Evolutionary conservation across 2,329 filamentous ascomycete species (phyloP).

Genomic region (Pyricularia grisea): DNA sequence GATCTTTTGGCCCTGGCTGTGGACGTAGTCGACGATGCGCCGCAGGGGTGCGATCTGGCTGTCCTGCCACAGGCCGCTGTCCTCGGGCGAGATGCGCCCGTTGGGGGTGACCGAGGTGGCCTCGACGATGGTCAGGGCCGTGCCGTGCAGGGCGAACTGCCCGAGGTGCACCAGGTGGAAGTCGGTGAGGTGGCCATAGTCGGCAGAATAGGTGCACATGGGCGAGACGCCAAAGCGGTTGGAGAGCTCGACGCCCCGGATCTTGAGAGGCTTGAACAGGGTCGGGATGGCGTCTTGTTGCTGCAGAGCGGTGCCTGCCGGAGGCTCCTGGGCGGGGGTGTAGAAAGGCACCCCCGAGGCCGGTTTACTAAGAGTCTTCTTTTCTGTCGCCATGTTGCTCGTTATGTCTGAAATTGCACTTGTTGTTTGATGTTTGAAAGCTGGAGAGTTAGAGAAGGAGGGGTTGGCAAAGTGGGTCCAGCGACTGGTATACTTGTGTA

Average conservation of each 20-base stretch:
- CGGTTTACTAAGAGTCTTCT: constrained; percentile 22
- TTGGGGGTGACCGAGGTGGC: constrained; percentile 67
- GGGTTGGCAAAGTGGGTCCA: background rate
- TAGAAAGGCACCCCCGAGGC: constrained; percentile 39
- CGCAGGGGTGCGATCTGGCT: constrained; percentile 65
- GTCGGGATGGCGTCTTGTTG: constrained; percentile 30
- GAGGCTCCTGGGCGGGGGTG: constrained; percentile 43
- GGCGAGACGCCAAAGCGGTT: constrained; percentile 51
- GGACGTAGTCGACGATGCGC: constrained; percentile 67
- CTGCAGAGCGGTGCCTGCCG: constrained; percentile 35
- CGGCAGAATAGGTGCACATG: constrained; percentile 52
- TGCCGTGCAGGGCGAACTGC: constrained; percentile 67
- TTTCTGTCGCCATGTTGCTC: constrained; percentile 4
- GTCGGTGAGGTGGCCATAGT: constrained; percentile 60
- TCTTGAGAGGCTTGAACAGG: constrained; percentile 45
- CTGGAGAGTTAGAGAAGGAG: background rate
- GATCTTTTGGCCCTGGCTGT: constrained; percentile 67
- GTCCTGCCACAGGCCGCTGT: constrained; percentile 76
- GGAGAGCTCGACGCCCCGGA: constrained; percentile 40
- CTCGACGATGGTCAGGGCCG: constrained; percentile 66
- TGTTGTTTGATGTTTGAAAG: background rate
- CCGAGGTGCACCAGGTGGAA: constrained; percentile 80
- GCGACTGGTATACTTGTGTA: background rate
- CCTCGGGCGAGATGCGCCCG: constrained; percentile 75
- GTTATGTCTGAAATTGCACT: background rate